Percentiles rank a stretch among this genome's conserved stretches.
These are phyloP conservation scores for Besnoitia besnoiti DNA, from an alignment of 169 alveolate species.

Conservation along the genomic window DNA sequence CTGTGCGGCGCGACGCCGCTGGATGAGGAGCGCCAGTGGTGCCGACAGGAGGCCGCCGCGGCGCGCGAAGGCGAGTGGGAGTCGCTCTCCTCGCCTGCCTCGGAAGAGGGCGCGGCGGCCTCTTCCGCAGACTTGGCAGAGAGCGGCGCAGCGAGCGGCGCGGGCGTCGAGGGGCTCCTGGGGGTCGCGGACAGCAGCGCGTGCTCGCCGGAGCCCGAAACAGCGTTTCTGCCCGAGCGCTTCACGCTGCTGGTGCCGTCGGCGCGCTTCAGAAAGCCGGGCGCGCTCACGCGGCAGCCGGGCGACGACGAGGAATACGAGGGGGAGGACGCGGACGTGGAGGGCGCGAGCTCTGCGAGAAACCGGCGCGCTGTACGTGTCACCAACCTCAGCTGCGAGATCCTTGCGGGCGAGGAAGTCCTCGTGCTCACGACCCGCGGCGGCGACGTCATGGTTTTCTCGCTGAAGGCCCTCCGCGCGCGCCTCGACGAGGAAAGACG, in stretches of 20 bases:
- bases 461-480: not conserved
- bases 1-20: not conserved
- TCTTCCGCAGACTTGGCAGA: not conserved
- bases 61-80: not conserved
- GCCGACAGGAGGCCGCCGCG: not conserved
- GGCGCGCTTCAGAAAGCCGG: not conserved
- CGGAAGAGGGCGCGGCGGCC: not conserved
- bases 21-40: not conserved
- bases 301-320: not conserved
- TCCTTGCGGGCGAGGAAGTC: slow-evolving; percentile 27
- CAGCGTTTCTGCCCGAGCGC: not conserved
- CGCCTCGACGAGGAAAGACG: not conserved
- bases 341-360: not conserved
- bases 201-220: not conserved
- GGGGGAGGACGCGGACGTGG: not conserved
- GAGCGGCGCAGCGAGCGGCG: not conserved
- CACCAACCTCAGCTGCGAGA: not conserved
- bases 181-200: not conserved
- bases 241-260: not conserved
- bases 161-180: not conserved
- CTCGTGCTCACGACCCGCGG: not conserved
- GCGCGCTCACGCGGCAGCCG: not conserved
- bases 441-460: not conserved
- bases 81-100: not conserved
- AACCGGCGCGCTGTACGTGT: not conserved